Evolutionary conservation across 169 alveolate species (phyloP), one percentile per base, ranked within the genome.

Genomic region (Eimeria falciformis): DNA sequence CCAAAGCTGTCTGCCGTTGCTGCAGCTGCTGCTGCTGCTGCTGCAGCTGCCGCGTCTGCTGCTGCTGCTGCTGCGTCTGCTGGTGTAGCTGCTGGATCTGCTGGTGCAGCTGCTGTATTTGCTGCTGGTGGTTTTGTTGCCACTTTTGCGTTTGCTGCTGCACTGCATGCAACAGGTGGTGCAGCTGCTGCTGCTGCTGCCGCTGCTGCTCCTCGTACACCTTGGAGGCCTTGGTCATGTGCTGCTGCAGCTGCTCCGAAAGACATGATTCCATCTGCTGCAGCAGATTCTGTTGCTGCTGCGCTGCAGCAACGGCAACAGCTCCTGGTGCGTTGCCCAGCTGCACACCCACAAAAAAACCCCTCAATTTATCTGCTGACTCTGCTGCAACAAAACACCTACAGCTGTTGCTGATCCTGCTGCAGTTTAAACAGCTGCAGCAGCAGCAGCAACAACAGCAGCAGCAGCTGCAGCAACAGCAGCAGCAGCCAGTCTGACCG

Each of bases 1-100:
- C 83, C 40, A 56, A 21, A 71, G 83, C 37, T 1, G 83, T 5
- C n/a, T 27, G 55, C 33, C 56, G 83, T 37, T 71, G 83, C 55
- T 37, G 83, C 78, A 66, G 47, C 78, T 66, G 78, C 29, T 71
- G 83, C 55, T 66, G 83, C 83, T 71, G 83, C 58, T 71, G 83
- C 83, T 71, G 83, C 56, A 21, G 12, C 50, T 29, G 83, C 83
- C 40, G 83, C 56, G 14, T 25, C 25, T 14, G n/a, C 58, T 14
- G 83, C 21, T 12, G n/a, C 6, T 7, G 21, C 7, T 33, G 53
- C 56, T 71, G 46, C 27, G 4, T 29, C 56, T 23, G 17, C 73
- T 62, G 73, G 29, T 18, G n/a, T n/a, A 18, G 73, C 25, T 62
- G 73, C 29, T 14, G n/a, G 37, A 62, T 62, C 29, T 62, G 73